A percentile compares a stretch with the other conserved stretches of the same genome.
Evolutionary conservation across 2,329 filamentous ascomycete genomes (phyloP).

Genomic region (Arachnomyces sp.): DNA sequence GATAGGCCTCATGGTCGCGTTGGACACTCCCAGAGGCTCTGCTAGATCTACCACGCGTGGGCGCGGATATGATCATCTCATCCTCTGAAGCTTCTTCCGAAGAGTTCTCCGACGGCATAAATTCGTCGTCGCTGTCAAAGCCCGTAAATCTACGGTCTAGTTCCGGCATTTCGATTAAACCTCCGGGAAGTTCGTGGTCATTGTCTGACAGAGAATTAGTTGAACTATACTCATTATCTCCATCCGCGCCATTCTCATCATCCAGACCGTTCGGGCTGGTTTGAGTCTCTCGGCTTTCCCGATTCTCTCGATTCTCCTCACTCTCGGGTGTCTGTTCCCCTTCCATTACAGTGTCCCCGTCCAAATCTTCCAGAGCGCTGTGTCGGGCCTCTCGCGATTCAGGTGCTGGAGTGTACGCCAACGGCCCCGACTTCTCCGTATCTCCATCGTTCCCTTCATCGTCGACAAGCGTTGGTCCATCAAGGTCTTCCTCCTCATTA

Average conservation of each 20-base stretch:
- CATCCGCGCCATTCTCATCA: neutral
- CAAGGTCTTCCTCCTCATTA: constrained; percentile 2
- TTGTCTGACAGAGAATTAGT: neutral
- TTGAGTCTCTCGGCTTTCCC: too few species aligned
- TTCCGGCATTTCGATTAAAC: too few species aligned
- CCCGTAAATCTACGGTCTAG: too few species aligned
- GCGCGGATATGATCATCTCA: neutral
- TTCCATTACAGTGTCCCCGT: too few species aligned
- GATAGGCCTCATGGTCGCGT: constrained; percentile 2
- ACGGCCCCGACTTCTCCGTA: neutral
- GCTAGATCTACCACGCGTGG: neutral
- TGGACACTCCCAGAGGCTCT: neutral
- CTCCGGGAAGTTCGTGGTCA: neutral
- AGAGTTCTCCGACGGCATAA: neutral
- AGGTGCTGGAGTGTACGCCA: too few species aligned
- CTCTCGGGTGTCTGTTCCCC: too few species aligned
- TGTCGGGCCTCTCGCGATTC: too few species aligned
- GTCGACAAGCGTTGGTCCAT: constrained; percentile 4
- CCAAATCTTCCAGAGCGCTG: too few species aligned
- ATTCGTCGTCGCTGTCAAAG: too few species aligned
- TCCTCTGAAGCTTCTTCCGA: neutral
- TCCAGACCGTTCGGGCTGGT: neutral
- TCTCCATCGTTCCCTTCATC: neutral
- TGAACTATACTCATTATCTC: neutral
- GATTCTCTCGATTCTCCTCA: too few species aligned